These are phyloP conservation scores for Oryza longistaminata DNA, from an alignment of 176 grass and related monocot species.

Conservation along the genomic window DNA sequence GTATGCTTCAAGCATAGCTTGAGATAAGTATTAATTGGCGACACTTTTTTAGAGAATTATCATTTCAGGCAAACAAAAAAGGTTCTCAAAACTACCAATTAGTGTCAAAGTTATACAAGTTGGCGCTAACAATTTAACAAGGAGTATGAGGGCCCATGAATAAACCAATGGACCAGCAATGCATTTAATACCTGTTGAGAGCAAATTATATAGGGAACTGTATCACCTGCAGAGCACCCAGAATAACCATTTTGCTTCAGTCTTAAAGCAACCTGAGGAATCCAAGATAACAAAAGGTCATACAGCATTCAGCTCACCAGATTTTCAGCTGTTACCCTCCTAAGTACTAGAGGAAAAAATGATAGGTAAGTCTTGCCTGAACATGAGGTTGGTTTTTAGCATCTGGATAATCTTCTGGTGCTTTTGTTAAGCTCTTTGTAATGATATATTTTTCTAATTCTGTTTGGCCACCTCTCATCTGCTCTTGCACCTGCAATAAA, in stretches of 20 bases:
- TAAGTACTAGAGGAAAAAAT: slow-evolving; percentile 24
- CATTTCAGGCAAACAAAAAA: slow-evolving; percentile 8
- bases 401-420: slow-evolving; percentile 95
- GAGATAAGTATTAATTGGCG: not conserved
- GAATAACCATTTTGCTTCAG: slow-evolving; percentile 88
- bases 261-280: slow-evolving; percentile 88
- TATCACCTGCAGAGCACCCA: slow-evolving; percentile 83
- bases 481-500: slow-evolving; percentile 79
- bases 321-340: not conserved
- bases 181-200: slow-evolving; percentile 64
- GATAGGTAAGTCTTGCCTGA: slow-evolving; percentile 57
- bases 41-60: not conserved
- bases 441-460: slow-evolving; percentile 91
- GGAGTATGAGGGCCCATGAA: not conserved
- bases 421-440: slow-evolving; percentile 96
- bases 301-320: not conserved
- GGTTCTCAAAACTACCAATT: not conserved
- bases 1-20: slow-evolving; percentile 27
- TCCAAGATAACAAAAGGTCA: slow-evolving; percentile 11
- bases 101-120: slow-evolving; percentile 11
- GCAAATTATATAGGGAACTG: slow-evolving; percentile 96
- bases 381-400: slow-evolving; percentile 99
- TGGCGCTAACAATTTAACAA: not conserved
- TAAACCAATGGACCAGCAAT: slow-evolving; percentile 1
- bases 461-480: slow-evolving; percentile 92